A percentile compares a stretch with the other conserved stretches of the same genome.
Evolutionary conservation across 2,329 filamentous ascomycete genomes (phyloP).

Genomic region (Trichoderma aggressivum): DNA sequence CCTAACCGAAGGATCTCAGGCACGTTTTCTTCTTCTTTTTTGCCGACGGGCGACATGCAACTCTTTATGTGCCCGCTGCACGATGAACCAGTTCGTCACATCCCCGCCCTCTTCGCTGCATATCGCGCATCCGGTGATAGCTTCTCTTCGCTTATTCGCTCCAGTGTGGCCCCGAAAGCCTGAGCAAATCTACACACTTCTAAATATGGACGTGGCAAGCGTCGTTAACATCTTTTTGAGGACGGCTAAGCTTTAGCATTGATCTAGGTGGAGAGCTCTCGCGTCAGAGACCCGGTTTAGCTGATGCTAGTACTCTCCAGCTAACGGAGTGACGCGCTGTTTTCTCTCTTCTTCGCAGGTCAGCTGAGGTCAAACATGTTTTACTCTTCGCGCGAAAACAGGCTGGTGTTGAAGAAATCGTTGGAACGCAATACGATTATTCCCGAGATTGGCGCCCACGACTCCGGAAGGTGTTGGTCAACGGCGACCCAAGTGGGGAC

Average conservation of each 20-base stretch:
- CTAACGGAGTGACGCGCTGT: constrained; percentile 3
- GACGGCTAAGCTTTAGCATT: constrained; percentile 11
- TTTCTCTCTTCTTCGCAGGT: neutral
- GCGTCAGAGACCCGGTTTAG: constrained; percentile 6
- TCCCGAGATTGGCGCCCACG: neutral
- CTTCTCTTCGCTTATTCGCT: constrained; percentile 15
- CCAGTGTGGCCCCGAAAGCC: neutral
- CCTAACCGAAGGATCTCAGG: constrained; percentile 6
- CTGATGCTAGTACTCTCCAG: neutral
- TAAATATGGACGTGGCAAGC: neutral
- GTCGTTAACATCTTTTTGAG: neutral
- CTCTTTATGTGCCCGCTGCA: constrained; percentile 12
- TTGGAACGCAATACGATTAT: neutral
- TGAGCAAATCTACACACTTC: constrained; percentile 1
- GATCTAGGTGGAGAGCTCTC: constrained; percentile 2
- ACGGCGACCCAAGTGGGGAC: neutral
- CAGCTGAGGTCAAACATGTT: constrained; percentile 3
- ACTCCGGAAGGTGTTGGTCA: neutral
- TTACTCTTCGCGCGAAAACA: neutral
- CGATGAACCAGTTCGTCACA: constrained; percentile 12
- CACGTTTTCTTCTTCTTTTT: neutral
- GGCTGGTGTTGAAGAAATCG: neutral
- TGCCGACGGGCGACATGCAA: neutral
- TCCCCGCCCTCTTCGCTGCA: neutral
- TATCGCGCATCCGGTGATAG: neutral